Conservation (phyloP, 2,329 filamentous ascomycete genomes). For the Juglanconis sp. region DNA sequence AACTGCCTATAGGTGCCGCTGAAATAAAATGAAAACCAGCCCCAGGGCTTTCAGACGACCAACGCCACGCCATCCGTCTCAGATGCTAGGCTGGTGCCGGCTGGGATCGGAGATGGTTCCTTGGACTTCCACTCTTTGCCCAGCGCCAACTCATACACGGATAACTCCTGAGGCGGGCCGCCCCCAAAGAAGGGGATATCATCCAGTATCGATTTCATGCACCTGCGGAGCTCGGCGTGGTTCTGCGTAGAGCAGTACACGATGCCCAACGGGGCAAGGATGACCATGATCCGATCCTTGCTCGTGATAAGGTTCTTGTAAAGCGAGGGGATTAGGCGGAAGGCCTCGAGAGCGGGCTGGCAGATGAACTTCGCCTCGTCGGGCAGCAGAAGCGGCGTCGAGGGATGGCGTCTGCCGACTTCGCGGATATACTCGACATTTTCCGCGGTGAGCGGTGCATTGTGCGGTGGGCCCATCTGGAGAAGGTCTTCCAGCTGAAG, state of each 20-base stretch:
- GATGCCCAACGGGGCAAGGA: conserved; percentile 18
- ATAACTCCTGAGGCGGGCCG: conserved; percentile 7
- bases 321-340: conserved; percentile 18
- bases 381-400: conserved; percentile 11
- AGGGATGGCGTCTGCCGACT: not conserved
- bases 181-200: conserved; percentile 17
- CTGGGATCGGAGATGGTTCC: not conserved
- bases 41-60: not conserved
- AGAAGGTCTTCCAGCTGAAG: conserved; percentile 17
- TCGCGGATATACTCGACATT: conserved; percentile 5
- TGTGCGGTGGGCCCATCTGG: conserved; percentile 9
- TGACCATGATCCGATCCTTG: conserved; percentile 18
- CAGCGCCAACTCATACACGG: conserved; percentile 9
- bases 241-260: conserved; percentile 15
- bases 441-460: not conserved
- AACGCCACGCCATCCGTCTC: not conserved
- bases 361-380: conserved; percentile 13
- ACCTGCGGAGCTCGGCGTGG: conserved; percentile 12
- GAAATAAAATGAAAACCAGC: not conserved
- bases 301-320: conserved; percentile 18
- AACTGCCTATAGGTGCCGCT: no score
- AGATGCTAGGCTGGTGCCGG: not conserved
- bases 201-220: conserved; percentile 17
- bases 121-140: not conserved
- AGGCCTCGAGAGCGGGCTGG: conserved; percentile 18